phyloP scores from a whole-genome alignment of 805 yeast genomes.

The Nakazawaea molendinolei region DNA sequence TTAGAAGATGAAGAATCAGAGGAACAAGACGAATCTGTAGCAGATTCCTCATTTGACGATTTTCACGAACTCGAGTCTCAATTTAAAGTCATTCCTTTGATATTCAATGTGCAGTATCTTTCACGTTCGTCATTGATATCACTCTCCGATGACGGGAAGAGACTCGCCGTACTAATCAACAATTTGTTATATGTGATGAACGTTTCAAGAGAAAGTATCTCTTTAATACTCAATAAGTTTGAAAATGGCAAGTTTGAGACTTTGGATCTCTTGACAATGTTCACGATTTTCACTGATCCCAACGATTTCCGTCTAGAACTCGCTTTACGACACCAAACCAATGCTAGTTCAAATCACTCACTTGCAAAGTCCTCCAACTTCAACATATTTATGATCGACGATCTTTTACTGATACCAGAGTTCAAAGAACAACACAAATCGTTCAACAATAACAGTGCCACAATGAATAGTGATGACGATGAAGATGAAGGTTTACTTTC shows the following conservation, averaged over 20 bases:
- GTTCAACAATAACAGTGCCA: conserved; percentile 3
- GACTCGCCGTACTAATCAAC: conserved; percentile 9
- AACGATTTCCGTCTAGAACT: conserved; percentile 5
- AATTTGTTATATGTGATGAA: conserved; percentile 7
- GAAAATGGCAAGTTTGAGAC: conserved; percentile 1
- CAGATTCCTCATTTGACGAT: conserved; percentile 1
- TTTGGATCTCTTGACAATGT: conserved; percentile 6
- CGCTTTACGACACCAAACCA: background rate
- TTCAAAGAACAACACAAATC: conserved; percentile 9
- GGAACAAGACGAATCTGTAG: too few relatives aligned
- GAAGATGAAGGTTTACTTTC: conserved; percentile 16
- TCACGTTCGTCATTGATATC: conserved; percentile 8
- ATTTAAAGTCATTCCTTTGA: conserved; percentile 8
- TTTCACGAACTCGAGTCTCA: background rate
- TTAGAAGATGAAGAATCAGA: conserved; percentile 21
- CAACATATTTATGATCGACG: conserved; percentile 4
- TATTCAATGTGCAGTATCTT: conserved; percentile 8
- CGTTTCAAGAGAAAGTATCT: conserved; percentile 5
- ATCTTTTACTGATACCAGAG: conserved; percentile 4
- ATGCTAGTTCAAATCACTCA: background rate
- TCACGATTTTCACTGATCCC: conserved; percentile 5
- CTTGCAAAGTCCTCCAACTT: background rate
- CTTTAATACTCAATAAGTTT: conserved; percentile 1
- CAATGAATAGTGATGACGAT: conserved; percentile 18
- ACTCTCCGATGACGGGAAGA: conserved; percentile 8